Evolutionary conservation across 805 yeast genomes (phyloP), one percentile per base, ranked within the genome.

Genomic region (Candida ascalaphidarum): DNA sequence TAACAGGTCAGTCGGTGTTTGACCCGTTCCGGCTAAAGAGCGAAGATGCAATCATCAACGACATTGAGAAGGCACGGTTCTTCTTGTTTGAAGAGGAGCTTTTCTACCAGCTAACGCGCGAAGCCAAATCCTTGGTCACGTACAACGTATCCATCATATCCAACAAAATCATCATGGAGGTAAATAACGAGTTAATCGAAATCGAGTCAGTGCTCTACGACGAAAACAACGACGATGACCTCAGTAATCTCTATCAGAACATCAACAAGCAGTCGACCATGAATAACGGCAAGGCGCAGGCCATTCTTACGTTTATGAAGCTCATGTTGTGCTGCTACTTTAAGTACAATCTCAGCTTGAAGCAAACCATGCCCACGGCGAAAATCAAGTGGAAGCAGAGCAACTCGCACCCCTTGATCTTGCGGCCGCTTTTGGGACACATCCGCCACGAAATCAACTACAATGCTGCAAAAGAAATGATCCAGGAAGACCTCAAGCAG

Each of bases 31-130:
- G 42, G 30, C 34, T 48, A 11, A 30, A 27, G 14, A 24, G 30
- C 14, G 30, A 36, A 11, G 34, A 31, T 12, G 30, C 27, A 3
- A 55, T 66, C 9, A 67, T 77, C 13, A 65, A 67, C 27, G 69
- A 68, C 14, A 77, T 89, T 16, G 65, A 70, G 21, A 71, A 58
- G 28, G 86, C 94, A 0, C 66, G 96, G 26, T 77, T 70, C 37
- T 71, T 74, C 34, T 61, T 88, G 6, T 89, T 89, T 56, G 97
- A 89, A 46, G 92, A 83, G 44, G 97, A 89, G 50, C 61, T 89
- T 30, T 84, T 84, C 58, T 74, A 72, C 50, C 86, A 79, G 41
- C 54, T 89, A 31, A 65, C 77, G 14, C 72, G 77, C 37, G 98
- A 89, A 52, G 84, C 94, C 1, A 68, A 78, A 17, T 48, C 65